Conservation (phyloP, 2,329 filamentous ascomycete species). For the Penicillium nordicum region DNA sequence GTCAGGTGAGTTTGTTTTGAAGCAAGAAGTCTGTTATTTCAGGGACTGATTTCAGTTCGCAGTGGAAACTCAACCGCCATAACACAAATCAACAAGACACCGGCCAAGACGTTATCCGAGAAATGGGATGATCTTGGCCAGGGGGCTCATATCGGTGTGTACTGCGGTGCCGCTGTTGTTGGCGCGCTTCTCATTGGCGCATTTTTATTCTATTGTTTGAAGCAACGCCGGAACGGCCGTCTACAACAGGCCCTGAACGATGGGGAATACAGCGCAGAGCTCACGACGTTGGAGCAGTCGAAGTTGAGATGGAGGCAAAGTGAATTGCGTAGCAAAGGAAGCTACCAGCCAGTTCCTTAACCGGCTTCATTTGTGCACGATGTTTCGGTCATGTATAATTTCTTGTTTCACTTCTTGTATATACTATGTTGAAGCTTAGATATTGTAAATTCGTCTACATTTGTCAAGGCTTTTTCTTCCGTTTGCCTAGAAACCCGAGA, state of each 20-base stretch:
- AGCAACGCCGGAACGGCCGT: slow-evolving; percentile 13
- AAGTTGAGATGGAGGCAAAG: slow-evolving; percentile 14
- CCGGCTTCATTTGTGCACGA: background rate
- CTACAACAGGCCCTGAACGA: slow-evolving; percentile 14
- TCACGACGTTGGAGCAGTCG: slow-evolving; percentile 4
- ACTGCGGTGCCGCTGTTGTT: slow-evolving; percentile 3
- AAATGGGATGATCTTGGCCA: slow-evolving; percentile 13
- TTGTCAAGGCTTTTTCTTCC: too few species aligned
- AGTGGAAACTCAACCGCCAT: slow-evolving; percentile 17
- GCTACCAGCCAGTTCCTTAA: slow-evolving; percentile 12
- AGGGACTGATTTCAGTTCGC: background rate
- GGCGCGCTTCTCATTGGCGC: slow-evolving; percentile 5
- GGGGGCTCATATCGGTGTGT: slow-evolving; percentile 15
- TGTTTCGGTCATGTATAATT: background rate
- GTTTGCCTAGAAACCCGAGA: too few species aligned
- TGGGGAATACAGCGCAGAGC: slow-evolving; percentile 5
- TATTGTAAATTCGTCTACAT: too few species aligned
- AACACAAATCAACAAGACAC: slow-evolving; percentile 9
- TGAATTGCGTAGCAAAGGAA: slow-evolving; percentile 9
- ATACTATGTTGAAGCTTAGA: background rate
- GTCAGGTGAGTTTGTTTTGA: slow-evolving; percentile 28
- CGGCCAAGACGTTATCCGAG: slow-evolving; percentile 6
- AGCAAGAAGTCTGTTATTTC: fast-evolving
- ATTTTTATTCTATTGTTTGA: slow-evolving; percentile 9
- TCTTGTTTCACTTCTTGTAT: background rate